Base-by-base conservation (phyloP, 1,284 basidiomycete genomes). In the Fomitopsis pinicola region DNA sequence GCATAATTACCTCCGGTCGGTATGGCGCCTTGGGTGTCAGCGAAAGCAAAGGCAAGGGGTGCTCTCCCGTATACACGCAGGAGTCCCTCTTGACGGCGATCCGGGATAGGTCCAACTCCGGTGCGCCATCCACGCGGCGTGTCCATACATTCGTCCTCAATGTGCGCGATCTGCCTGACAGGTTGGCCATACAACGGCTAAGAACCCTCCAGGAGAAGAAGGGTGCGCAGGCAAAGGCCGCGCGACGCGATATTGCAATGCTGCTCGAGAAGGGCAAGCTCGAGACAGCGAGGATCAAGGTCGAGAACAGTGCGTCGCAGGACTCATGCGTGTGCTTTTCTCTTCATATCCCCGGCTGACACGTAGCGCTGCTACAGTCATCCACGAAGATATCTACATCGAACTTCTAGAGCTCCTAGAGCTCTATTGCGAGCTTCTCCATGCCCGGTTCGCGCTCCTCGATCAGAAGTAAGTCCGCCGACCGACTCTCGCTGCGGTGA, bases 201-300 rank as follows among this genome's bases (percentile, higher is more conserved):
- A 85, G 93, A 58, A 94, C 91, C 38, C 78, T 97, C 2, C 94
- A 97, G 71, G 92, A 95, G 77, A 98, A 98, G 84, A 95, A 92
- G 77, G 87, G 91, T 66, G 94, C 95, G 0, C 87, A 97, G 62
- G 94, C 95, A 0, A 98, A 98, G 78, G 82, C 82, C 52, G 77
- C 89, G 22, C 80, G 93, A 64, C 81, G 92, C 52, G 92, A 94
- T 64, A 92, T 94, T 61, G 90, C 92, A 3, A 80, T 85, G 10
- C 78, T 94, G 14, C 73, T 95, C 8, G 93, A 95, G 76, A 83
- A 82, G 69, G 85, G 88, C 46, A 94, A 92, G 78, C 65, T 89
- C 28, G 94, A 96, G 76, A 92, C 91, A 0, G 91, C 94, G 3
- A 81, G 87, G 65, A 84, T 95, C 70, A 94, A 92, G 74, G 88